A percentile compares a stretch with the other conserved stretches of the same genome.
Conservation (phyloP, 345 rosid genomes). For the Cardiospermum halicacabum region DNA sequence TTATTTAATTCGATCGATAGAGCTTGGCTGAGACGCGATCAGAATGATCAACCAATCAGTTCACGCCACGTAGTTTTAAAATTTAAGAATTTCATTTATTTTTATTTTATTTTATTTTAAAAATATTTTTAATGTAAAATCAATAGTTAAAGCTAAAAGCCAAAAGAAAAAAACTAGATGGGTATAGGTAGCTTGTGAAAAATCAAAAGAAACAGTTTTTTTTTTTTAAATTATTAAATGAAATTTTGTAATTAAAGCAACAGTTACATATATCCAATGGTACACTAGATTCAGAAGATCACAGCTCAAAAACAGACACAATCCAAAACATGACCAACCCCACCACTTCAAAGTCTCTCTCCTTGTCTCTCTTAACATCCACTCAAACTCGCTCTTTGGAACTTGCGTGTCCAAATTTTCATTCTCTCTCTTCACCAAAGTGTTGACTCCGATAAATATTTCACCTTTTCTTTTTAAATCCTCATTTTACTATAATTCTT, state of each 20-base stretch:
- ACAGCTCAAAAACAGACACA: no score
- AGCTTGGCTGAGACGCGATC: background rate
- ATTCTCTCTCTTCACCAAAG: conserved; percentile 6
- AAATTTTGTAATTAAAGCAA: no score
- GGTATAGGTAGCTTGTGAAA: no score
- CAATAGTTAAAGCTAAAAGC: no score
- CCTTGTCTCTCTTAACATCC: background rate
- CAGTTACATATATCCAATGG: no score
- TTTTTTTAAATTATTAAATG: no score
- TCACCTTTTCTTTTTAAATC: background rate
- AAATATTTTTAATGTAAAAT: no score
- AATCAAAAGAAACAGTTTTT: no score
- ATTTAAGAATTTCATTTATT: background rate
- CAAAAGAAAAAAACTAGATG: no score
- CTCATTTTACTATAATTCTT: background rate
- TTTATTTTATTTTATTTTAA: background rate
- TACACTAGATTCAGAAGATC: no score
- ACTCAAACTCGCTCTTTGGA: background rate
- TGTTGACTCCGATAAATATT: conserved; percentile 25
- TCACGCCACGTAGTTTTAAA: background rate
- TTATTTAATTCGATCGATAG: background rate
- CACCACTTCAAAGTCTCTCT: background rate
- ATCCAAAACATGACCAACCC: background rate
- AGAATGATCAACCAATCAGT: background rate
- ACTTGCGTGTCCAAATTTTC: conserved; percentile 21